Conservation (phyloP, 2,329 filamentous ascomycete species). For the Penicillium sp. region DNA sequence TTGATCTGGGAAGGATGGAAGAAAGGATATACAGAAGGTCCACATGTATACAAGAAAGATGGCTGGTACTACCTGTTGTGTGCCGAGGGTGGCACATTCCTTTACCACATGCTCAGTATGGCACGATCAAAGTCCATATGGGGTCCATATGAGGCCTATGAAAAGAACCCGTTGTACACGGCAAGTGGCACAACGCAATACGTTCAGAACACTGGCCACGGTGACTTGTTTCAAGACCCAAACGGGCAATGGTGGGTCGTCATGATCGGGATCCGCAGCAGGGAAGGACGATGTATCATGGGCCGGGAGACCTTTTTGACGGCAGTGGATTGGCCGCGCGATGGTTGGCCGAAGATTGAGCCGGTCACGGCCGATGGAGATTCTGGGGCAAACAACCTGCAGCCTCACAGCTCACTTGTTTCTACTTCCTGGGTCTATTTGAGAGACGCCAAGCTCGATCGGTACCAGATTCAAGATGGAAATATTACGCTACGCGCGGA, state of each 20-base stretch:
- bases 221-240: constrained; percentile 56
- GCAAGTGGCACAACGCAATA: constrained; percentile 41
- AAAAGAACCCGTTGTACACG: constrained; percentile 44
- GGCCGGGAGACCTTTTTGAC: constrained; percentile 11
- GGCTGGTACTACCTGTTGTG: constrained; percentile 34
- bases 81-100: constrained; percentile 31
- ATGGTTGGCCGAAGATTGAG: constrained; percentile 6
- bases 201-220: constrained; percentile 56
- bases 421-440: constrained; percentile 5
- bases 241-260: constrained; percentile 55
- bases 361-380: background rate
- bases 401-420: background rate
- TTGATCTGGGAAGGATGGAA: constrained; percentile 14
- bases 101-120: constrained; percentile 29
- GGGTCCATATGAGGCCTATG: constrained; percentile 45
- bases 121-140: constrained; percentile 29
- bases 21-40: constrained; percentile 25
- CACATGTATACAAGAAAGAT: constrained; percentile 32
- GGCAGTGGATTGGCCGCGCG: background rate
- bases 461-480: background rate
- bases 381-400: background rate
- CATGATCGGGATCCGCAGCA: constrained; percentile 33
- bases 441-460: constrained; percentile 2
- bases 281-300: constrained; percentile 6
- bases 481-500: background rate